Evolutionary conservation across 2,329 filamentous ascomycete genomes (phyloP).

Genomic region (Chrysoporthe deuterocubensis): DNA sequence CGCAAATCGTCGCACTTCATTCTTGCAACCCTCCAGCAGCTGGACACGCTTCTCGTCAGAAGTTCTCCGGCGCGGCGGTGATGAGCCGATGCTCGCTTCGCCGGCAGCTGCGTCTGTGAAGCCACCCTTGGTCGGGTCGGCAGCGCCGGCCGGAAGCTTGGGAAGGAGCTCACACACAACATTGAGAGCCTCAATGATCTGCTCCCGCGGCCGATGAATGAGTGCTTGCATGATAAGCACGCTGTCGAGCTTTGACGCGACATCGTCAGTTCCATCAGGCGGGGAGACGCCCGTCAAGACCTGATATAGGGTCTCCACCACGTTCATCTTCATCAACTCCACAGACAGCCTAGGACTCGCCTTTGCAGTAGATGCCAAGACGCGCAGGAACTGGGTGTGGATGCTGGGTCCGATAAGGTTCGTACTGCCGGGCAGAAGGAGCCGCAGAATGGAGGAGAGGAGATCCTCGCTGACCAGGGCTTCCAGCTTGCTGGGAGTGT

Average conservation of each 20-base stretch:
- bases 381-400: conserved; percentile 93
- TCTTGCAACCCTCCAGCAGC: conserved; percentile 79
- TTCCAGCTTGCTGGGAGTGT: conserved; percentile 85
- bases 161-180: conserved; percentile 95
- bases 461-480: conserved; percentile 89
- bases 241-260: conserved; percentile 87
- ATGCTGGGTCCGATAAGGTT: conserved; percentile 94
- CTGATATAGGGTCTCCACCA: conserved; percentile 96
- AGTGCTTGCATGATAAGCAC: conserved; percentile 98
- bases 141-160: conserved; percentile 61
- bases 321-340: conserved; percentile 92
- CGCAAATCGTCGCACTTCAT: conserved; percentile 87
- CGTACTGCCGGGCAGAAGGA: conserved; percentile 90
- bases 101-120: conserved; percentile 47
- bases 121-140: conserved; percentile 48
- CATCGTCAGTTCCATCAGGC: conserved; percentile 75
- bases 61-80: conserved; percentile 54
- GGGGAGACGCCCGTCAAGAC: conserved; percentile 96
- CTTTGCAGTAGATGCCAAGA: conserved; percentile 86
- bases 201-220: conserved; percentile 92
- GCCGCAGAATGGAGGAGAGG: conserved; percentile 80
- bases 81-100: conserved; percentile 47
- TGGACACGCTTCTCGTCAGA: conserved; percentile 82
- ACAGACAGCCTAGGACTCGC: conserved; percentile 86
- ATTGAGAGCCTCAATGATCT: conserved; percentile 96